Evolutionary conservation across 257 asterid species (phyloP).

Genomic region (Parsonsia alboflavescens): DNA sequence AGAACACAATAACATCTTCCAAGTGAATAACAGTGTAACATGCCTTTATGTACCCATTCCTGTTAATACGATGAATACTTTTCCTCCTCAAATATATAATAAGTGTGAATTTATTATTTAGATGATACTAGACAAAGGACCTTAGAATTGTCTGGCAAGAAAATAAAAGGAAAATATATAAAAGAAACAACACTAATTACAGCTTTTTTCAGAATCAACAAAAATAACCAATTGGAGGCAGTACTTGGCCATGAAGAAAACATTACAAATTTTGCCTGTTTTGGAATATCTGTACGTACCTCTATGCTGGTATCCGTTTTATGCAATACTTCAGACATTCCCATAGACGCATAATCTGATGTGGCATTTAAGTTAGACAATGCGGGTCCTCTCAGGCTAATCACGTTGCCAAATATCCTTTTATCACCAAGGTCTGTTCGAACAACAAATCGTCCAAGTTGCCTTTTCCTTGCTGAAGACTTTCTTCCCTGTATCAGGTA

Average conservation of each 20-base stretch:
- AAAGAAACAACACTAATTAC: not conserved
- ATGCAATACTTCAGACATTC: slow-evolving; percentile 5
- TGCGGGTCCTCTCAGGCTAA: not conserved
- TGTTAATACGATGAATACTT: not conserved
- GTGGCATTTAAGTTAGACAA: not conserved
- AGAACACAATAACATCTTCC: not conserved
- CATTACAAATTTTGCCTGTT: not conserved
- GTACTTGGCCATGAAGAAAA: not conserved
- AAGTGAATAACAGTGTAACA: not conserved
- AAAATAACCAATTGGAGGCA: not conserved
- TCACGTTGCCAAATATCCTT: not conserved
- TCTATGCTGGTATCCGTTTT: not conserved
- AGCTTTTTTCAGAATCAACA: not conserved
- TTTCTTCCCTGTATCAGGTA: slow-evolving; percentile 21
- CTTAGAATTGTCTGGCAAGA: not conserved
- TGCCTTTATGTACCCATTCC: not conserved
- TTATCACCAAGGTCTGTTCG: slow-evolving; percentile 27
- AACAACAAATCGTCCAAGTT: slow-evolving; percentile 27
- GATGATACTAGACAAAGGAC: not conserved
- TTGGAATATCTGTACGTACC: not conserved
- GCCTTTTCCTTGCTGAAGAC: slow-evolving; percentile 31
- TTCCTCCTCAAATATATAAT: not conserved
- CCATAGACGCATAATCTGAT: not conserved
- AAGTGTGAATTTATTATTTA: not conserved
- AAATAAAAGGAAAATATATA: not conserved